phyloP scores from a whole-genome alignment of 768 basidiomycete species.

The Podaxis mareebaensis region DNA sequence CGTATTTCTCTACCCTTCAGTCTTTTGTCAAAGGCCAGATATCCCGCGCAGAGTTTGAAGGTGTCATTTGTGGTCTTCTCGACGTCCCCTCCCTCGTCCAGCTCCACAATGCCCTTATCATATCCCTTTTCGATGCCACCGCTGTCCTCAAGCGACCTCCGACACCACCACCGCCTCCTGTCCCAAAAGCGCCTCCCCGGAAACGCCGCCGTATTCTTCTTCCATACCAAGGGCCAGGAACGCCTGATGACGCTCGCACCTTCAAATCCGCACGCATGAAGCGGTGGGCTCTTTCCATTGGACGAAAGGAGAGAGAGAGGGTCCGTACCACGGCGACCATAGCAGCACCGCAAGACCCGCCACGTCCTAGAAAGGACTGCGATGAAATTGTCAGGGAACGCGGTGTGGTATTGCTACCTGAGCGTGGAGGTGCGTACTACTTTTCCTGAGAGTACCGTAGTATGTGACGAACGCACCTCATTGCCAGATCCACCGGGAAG shows the following conservation, averaged over 20 bases:
- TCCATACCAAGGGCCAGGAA: slow-evolving; percentile 70
- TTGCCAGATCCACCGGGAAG: slow-evolving; percentile 66
- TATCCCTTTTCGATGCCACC: slow-evolving; percentile 80
- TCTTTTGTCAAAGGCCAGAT: slow-evolving; percentile 66
- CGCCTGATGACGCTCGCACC: slow-evolving; percentile 50
- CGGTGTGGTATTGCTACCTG: slow-evolving; percentile 61
- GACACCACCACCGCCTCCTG: slow-evolving; percentile 63
- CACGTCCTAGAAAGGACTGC: slow-evolving; percentile 45
- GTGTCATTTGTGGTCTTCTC: slow-evolving; percentile 24
- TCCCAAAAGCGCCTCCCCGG: slow-evolving; percentile 58
- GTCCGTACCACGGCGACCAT: slow-evolving; percentile 49
- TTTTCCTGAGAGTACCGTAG: not conserved
- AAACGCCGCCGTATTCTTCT: slow-evolving; percentile 72
- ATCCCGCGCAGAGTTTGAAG: slow-evolving; percentile 78
- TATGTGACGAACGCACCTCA: not conserved
- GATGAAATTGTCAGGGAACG: slow-evolving; percentile 76
- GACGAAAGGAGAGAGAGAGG: slow-evolving; percentile 75
- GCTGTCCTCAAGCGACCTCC: slow-evolving; percentile 64
- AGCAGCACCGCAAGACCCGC: slow-evolving; percentile 40
- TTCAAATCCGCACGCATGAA: slow-evolving; percentile 68
- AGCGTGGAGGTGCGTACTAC: slow-evolving; percentile 60
- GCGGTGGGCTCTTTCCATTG: slow-evolving; percentile 71
- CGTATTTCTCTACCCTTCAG: slow-evolving; percentile 66
- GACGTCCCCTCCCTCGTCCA: slow-evolving; percentile 48
- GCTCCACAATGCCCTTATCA: slow-evolving; percentile 81